These are phyloP conservation scores for Vanderwaltozyma yarrowii DNA, from an alignment of 805 yeast genomes.

Conservation along the genomic window DNA sequence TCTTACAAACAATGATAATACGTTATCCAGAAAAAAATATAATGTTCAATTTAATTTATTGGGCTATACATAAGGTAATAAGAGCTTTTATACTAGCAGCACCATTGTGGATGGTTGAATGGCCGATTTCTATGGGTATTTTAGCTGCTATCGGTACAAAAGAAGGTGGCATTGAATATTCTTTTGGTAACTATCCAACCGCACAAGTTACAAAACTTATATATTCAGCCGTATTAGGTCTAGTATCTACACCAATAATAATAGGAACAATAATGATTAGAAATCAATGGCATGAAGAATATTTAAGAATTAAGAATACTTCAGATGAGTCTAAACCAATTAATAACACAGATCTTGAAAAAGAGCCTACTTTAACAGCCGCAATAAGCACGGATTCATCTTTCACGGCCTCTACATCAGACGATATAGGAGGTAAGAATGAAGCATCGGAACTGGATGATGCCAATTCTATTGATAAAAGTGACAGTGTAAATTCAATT, in stretches of 20 bases:
- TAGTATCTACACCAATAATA: constrained; percentile 13
- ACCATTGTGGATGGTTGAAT: constrained; percentile 11
- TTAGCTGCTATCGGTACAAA: constrained; percentile 14
- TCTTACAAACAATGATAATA: background rate
- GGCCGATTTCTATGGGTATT: constrained; percentile 23
- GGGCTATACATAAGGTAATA: constrained; percentile 10
- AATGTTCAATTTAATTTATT: constrained; percentile 9
- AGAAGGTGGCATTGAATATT: constrained; percentile 12
- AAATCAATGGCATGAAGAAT: constrained; percentile 5
- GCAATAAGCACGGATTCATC: no score
- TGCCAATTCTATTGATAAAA: no score
- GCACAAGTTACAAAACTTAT: constrained; percentile 18
- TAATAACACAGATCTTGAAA: no score
- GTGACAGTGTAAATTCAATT: no score
- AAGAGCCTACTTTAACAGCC: no score
- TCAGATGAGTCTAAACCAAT: no score
- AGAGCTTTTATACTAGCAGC: constrained; percentile 10
- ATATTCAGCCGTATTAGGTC: constrained; percentile 11
- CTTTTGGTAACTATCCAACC: constrained; percentile 11
- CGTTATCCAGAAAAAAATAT: constrained; percentile 7
- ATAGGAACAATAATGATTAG: constrained; percentile 10
- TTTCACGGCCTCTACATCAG: no score
- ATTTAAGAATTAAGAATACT: no score
- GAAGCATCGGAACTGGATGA: no score
- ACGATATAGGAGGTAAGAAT: no score